Evolutionary conservation across 2,329 filamentous ascomycete genomes (phyloP).

Genomic region (Neopestalotiopsis clavispora): DNA sequence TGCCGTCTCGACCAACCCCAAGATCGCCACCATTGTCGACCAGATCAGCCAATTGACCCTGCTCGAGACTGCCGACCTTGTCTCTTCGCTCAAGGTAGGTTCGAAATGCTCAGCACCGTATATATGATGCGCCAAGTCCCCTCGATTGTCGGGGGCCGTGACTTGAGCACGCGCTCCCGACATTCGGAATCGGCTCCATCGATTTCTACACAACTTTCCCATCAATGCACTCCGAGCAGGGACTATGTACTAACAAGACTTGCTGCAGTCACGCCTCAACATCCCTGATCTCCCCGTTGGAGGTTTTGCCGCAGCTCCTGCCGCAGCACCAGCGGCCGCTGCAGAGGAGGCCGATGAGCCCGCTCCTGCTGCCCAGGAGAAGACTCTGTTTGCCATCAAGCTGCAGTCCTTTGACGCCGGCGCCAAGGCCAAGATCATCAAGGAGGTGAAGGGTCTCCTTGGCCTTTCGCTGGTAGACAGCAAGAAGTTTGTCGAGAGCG

Average conservation of each 20-base stretch:
- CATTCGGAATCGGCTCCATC: not conserved
- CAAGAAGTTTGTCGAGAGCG: constrained; percentile 99
- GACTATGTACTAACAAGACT: constrained; percentile 19
- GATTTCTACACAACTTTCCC: not conserved
- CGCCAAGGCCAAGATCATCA: constrained; percentile 98
- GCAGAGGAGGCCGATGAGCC: constrained; percentile 85
- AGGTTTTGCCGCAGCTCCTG: constrained; percentile 77
- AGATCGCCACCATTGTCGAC: constrained; percentile 94
- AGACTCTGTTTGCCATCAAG: constrained; percentile 96
- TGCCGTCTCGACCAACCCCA: constrained; percentile 73
- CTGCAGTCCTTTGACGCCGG: constrained; percentile 85
- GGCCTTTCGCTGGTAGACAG: constrained; percentile 96
- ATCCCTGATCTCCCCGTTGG: constrained; percentile 97
- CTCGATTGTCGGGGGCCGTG: not conserved
- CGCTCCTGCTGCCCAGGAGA: constrained; percentile 89
- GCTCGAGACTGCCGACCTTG: constrained; percentile 94
- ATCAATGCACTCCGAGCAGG: not conserved
- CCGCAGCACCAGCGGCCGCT: constrained; percentile 65
- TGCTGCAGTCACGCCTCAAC: constrained; percentile 80
- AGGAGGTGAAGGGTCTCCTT: constrained; percentile 97
- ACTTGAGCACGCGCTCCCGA: not conserved
- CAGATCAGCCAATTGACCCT: constrained; percentile 98
- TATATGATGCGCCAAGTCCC: not conserved
- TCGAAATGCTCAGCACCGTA: not conserved
- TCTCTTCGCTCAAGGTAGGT: constrained; percentile 88